Conservation (phyloP, 2,329 filamentous ascomycete species). For the Aspergillus melleus region DNA sequence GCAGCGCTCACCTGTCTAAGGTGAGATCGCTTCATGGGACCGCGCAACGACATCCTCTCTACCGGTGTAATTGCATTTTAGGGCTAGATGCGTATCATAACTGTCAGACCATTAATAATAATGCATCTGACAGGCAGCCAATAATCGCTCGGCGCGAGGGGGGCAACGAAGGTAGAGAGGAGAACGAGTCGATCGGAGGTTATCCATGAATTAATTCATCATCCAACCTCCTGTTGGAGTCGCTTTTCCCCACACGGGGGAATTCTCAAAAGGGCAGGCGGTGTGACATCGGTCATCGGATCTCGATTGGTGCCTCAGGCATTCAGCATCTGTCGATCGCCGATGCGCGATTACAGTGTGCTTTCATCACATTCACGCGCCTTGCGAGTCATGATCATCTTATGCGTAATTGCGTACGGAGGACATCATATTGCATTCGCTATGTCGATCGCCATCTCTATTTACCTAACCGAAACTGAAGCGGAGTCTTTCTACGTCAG, state of each 20-base stretch:
- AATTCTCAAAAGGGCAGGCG: background rate
- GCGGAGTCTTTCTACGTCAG: no score
- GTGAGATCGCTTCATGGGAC: constrained; percentile 41
- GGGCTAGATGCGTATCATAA: background rate
- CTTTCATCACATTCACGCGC: no score
- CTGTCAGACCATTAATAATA: background rate
- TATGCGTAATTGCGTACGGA: no score
- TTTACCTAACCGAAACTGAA: no score
- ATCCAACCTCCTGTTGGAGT: background rate
- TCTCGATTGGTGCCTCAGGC: background rate
- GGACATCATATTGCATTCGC: no score
- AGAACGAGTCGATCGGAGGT: background rate
- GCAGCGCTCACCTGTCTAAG: constrained; percentile 43
- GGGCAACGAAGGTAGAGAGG: background rate
- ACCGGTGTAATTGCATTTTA: constrained; percentile 23
- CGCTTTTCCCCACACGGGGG: no score
- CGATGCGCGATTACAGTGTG: no score
- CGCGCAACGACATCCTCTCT: constrained; percentile 39
- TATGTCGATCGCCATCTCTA: no score
- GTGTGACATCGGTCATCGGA: background rate
- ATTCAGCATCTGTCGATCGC: background rate
- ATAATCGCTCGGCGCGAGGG: background rate
- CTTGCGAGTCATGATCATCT: no score
- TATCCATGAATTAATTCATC: background rate
- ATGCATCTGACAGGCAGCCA: background rate